Conservation (phyloP, 352 stramenopile genomes). For the Pythium vanterpoolii region DNA sequence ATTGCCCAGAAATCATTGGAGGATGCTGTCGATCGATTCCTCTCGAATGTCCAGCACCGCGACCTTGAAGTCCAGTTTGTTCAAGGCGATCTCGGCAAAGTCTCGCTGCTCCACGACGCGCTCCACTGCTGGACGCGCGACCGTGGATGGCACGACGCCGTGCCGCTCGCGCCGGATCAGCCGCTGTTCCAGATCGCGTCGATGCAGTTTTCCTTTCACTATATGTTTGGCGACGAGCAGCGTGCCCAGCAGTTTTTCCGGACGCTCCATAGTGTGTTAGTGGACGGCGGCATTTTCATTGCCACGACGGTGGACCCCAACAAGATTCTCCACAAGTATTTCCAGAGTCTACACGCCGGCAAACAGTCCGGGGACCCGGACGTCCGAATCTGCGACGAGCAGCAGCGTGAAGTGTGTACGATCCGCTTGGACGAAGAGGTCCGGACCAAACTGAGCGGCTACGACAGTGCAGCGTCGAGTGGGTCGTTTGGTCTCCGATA, state of each 20-base stretch:
- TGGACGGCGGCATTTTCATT: constrained; percentile 93
- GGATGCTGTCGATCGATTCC: constrained; percentile 89
- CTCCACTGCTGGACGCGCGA: constrained; percentile 71
- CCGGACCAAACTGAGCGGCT: constrained; percentile 40
- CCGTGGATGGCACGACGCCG: constrained; percentile 52
- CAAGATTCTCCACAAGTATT: constrained; percentile 87
- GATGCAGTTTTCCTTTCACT: constrained; percentile 99
- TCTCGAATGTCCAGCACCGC: constrained; percentile 58
- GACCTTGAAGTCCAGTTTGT: constrained; percentile 80
- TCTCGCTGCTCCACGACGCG: constrained; percentile 61
- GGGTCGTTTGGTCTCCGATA: constrained; percentile 86
- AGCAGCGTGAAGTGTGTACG: constrained; percentile 73
- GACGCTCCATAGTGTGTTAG: constrained; percentile 90
- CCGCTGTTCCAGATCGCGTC: constrained; percentile 94
- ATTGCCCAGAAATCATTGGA: constrained; percentile 96
- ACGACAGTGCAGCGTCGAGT: constrained; percentile 26
- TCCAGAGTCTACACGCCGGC: constrained; percentile 47
- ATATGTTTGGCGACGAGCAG: constrained; percentile 96
- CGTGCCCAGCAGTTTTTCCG: constrained; percentile 92
- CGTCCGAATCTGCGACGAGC: constrained; percentile 67
- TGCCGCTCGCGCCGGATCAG: constrained; percentile 35
- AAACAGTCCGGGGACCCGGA: constrained; percentile 34
- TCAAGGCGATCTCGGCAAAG: constrained; percentile 68
- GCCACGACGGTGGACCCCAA: constrained; percentile 97
- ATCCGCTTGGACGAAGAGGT: constrained; percentile 71